Evolutionary conservation across 768 basidiomycete species (phyloP), one percentile per base, ranked within the genome.

Genomic region (Daedalea quercina): DNA sequence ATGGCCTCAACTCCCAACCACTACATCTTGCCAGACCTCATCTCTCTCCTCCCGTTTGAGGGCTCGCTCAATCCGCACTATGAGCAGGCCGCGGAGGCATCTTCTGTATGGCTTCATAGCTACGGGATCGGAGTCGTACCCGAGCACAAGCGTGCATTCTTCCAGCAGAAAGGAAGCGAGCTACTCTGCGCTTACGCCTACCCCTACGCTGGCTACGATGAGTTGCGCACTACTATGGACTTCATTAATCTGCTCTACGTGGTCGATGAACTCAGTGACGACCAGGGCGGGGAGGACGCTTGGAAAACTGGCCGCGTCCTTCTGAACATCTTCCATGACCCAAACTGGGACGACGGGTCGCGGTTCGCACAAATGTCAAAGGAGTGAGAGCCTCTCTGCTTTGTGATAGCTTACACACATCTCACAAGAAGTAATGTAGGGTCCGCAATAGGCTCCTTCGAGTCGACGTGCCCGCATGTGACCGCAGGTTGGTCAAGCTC

Each of bases 201-300:
- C 63, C 74, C 77, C 17, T 83, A 79, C 63, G 77, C 79, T 42
- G 77, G 73, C 34, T 73, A 73, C 52, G 80, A 82, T 52, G 70
- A 76, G 60, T 76, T 84, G 54, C 73, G 82, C 50, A 83, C 76
- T 1, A 75, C 73, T 37, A 84, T 82, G 60, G 83, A 85, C 65
- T 81, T 82, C 54, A 75, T 83, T 54, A 83, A 85, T 59, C 67
- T 81, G 12, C 74, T 86, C 25, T 85, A 82, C 67, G 78, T 81
- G 53, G 72, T 84, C 46, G 85, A 86, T 65, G 84, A 85, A 65
- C 73, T 83, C 50, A 84, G 80, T 63, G 82, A 85, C 57, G 82
- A 84, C 53, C 84, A 84, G 63, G 75, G 69, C 60, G 78, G 77
- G 24, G 66, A 67, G 50, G 83, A 78, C 45, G 84, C 81, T 37